Percentiles rank a stretch among this genome's conserved stretches.
These are phyloP conservation scores for Phoma sp. DNA, from an alignment of 2,329 filamentous ascomycete genomes.

Conservation along the genomic window DNA sequence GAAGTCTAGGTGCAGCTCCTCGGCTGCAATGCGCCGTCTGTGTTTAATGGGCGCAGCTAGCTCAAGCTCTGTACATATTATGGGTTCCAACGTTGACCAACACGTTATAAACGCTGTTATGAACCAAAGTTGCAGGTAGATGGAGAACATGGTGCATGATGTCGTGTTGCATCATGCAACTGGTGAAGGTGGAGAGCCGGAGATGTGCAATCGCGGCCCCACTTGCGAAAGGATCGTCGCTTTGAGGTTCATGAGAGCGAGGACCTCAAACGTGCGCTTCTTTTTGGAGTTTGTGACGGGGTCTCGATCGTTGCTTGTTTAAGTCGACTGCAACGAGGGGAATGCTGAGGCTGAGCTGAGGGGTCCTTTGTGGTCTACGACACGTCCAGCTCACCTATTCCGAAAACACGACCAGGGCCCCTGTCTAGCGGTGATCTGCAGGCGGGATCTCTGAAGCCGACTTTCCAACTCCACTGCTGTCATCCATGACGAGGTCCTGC, in stretches of 20 bases:
- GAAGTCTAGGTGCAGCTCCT: not conserved
- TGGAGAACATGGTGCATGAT: not conserved
- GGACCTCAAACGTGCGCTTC: not conserved
- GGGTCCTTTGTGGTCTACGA: not conserved
- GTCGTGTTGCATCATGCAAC: conserved; percentile 12
- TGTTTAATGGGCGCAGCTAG: not conserved
- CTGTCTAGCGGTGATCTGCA: conserved; percentile 14
- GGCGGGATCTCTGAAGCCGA: conserved; percentile 1
- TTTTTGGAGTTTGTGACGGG: not conserved
- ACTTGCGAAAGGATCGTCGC: not conserved
- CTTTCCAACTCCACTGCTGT: not conserved
- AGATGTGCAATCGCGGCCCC: conserved; percentile 11
- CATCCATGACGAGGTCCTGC: conserved; percentile 10
- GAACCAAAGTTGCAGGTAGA: conserved; percentile 3
- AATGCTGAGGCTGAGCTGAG: conserved; percentile 11
- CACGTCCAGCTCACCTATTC: conserved; percentile 1
- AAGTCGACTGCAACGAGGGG: not conserved
- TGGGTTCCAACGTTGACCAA: not conserved
- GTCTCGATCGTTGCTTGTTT: not conserved
- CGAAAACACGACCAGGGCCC: conserved; percentile 2
- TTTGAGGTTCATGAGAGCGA: not conserved
- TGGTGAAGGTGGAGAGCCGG: conserved; percentile 13
- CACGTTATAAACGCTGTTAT: conserved; percentile 7
- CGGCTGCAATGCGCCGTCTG: not conserved
- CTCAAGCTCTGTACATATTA: not conserved